A percentile compares a stretch with the other conserved stretches of the same genome.
These are phyloP conservation scores for Pigoraptor vietnamica DNA, from an alignment of 78 protist genomes.

Conservation along the genomic window DNA sequence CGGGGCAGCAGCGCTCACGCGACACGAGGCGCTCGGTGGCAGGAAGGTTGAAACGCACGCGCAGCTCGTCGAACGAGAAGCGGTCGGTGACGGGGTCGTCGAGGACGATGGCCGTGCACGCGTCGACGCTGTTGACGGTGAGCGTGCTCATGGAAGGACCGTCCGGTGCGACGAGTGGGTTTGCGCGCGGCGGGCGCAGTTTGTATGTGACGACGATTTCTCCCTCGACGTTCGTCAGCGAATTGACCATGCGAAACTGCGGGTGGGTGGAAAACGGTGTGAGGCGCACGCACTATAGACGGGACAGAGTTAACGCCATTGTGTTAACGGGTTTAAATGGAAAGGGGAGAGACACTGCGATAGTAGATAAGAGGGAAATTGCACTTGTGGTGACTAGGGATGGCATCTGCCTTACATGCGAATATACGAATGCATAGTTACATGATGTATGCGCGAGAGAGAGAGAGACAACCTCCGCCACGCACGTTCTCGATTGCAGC, in stretches of 20 bases:
- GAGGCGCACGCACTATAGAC: too few relatives aligned
- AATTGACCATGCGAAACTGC: background rate
- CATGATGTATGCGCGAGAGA: too few relatives aligned
- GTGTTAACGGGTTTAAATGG: too few relatives aligned
- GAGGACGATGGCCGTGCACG: background rate
- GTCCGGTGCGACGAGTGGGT: background rate
- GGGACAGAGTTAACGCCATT: too few relatives aligned
- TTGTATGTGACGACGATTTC: background rate
- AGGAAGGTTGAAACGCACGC: background rate
- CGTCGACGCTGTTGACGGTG: background rate
- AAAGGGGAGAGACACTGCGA: too few relatives aligned
- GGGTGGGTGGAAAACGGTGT: too few relatives aligned
- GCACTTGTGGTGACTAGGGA: too few relatives aligned
- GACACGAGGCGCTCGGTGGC: background rate
- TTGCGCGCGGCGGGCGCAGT: background rate
- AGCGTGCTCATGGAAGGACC: background rate
- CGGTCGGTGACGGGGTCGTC: background rate
- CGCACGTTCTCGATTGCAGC: too few relatives aligned
- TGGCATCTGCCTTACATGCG: too few relatives aligned
- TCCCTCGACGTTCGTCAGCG: background rate
- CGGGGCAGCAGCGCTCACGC: background rate
- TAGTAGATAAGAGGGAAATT: too few relatives aligned
- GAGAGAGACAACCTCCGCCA: too few relatives aligned
- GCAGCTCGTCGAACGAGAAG: background rate
- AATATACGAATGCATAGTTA: too few relatives aligned